Conservation (phyloP, 129 eudicot genomes). For the Calendula officinalis region DNA sequence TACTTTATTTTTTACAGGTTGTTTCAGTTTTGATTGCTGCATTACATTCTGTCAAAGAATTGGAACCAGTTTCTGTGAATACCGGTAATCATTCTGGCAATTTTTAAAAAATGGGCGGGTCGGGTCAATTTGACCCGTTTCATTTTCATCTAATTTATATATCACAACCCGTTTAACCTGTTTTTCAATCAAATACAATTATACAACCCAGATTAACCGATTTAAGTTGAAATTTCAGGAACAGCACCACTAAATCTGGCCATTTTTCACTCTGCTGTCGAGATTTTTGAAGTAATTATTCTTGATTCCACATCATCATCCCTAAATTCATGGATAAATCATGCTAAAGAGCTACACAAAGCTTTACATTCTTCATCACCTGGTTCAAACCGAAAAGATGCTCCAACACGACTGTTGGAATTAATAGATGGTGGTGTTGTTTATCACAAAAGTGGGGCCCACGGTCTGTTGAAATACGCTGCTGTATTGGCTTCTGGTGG, state of each 20-base stretch:
- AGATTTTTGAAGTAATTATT: conserved; percentile 83
- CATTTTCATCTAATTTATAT: neutral
- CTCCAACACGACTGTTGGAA: conserved; percentile 88
- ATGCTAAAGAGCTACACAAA: conserved; percentile 84
- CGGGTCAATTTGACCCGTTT: neutral
- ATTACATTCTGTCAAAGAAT: conserved; percentile 78
- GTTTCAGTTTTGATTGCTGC: conserved; percentile 73
- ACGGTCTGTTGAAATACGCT: conserved; percentile 81
- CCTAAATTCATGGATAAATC: conserved; percentile 78
- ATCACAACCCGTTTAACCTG: neutral
- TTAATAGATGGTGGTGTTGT: conserved; percentile 92
- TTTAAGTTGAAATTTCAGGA: conserved; percentile 42
- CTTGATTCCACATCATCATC: conserved; percentile 83
- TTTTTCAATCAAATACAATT: neutral
- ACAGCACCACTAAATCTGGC: conserved; percentile 80
- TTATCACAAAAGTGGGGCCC: conserved; percentile 84
- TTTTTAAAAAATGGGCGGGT: neutral
- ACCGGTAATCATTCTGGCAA: conserved; percentile 41
- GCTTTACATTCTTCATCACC: conserved; percentile 91
- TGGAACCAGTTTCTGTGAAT: conserved; percentile 53
- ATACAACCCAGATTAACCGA: neutral
- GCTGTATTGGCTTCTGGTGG: conserved; percentile 97
- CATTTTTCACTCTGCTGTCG: conserved; percentile 89
- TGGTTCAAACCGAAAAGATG: conserved; percentile 95
- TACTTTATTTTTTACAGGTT: conserved; percentile 45